Evolutionary conservation across 1,284 basidiomycete genomes (phyloP), one percentile per base, ranked within the genome.

Genomic region (Singerocomus inundabilis): DNA sequence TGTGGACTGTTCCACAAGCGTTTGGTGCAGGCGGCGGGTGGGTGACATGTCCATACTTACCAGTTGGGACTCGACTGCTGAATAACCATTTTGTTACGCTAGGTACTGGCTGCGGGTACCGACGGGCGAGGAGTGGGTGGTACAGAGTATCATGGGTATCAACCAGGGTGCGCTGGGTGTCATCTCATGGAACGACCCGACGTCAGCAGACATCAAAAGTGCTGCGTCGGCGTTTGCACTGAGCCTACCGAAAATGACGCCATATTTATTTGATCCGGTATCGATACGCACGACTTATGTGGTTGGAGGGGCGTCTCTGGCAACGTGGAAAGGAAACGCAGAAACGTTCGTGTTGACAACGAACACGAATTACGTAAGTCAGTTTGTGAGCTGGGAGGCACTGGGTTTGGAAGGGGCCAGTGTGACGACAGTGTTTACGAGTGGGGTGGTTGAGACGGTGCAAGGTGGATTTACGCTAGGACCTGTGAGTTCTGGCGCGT

Each of bases 1-100:
- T 88, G 2, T 90, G 88, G 88, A 80, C 81, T 2, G 87, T 89
- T 0, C 85, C 87, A 0, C 88, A 90, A 64, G 88, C 77, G 0
- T 90, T 90, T 63, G 86, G 86, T 11, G 75, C 72, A 3, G 15
- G 18, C 8, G 24, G 35, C 21, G 71, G 74, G 82, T 87, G 43
- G 63, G 82, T 69, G 0, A 29, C 46, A 16, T 26, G 24, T 28
- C 34, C 9, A 37, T 37, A 13, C n/a, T n/a, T n/a, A n/a, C n/a
- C n/a, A n/a, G n/a, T n/a, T n/a, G n/a, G n/a, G n/a, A 11, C 7
- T 33, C 39, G 16, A 46, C 35, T 54, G 21, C 42, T 33, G 34
- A 61, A 31, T 0, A 5, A 11, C 6, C 3, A 29, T 26, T 29
- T n/a, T 10, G 11, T 18, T 32, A 3, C 24, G 2, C 25, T 52